Base-by-base conservation (phyloP, 257 asterid genomes). In the Sherardia arvensis region DNA sequence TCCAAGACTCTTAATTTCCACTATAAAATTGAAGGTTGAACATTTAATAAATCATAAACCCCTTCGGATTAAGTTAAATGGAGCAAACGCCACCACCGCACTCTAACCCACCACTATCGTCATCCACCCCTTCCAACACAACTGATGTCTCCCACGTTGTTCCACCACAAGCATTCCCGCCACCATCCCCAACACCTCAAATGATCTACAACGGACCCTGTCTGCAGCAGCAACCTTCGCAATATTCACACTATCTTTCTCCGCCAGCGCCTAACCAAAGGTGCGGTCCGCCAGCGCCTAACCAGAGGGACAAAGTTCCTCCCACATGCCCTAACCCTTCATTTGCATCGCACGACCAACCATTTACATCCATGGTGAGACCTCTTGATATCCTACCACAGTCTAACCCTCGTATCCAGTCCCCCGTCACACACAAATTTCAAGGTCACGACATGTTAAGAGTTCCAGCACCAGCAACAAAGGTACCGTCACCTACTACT, bases 401-500 rank as follows among this genome's bases (percentile, higher is more conserved):
- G 71, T 63, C 82, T 28, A 73, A 71, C 79, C 54, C 84, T 54
- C 72, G 64, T 71, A 65, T 68, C 67, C 97, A 82, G 75, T 54
- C 95, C 65, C 81, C 91, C 20, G 62, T 78, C 61, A 15, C 94
- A 5, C 89, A 84, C 94, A 85, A 72, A 77, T 86, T 84, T 76
- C 96, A 84, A 75, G 91, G 94, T 58, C 95, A 82, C 36, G 74
- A 93, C 29, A 83, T 87, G 81, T 73, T 84, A 30, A 86, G 96
- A 80, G 85, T 71, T 62, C 75, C 88, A 65, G 68, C 97, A 7
- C 53, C 81, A 65, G 90, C 87, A 66, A 72, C 96, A 18, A 81
- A 72, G 7, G 73, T 86, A 43, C 84, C 85, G n/a, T 80, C 86
- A 7, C 78, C 90, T 61, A 66, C 72, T 70, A 72, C 61, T 74